A percentile compares a stretch with the other conserved stretches of the same genome.
phyloP scores from a whole-genome alignment of 2,329 filamentous ascomycete species.

The Gaeumannomyces sp. region DNA sequence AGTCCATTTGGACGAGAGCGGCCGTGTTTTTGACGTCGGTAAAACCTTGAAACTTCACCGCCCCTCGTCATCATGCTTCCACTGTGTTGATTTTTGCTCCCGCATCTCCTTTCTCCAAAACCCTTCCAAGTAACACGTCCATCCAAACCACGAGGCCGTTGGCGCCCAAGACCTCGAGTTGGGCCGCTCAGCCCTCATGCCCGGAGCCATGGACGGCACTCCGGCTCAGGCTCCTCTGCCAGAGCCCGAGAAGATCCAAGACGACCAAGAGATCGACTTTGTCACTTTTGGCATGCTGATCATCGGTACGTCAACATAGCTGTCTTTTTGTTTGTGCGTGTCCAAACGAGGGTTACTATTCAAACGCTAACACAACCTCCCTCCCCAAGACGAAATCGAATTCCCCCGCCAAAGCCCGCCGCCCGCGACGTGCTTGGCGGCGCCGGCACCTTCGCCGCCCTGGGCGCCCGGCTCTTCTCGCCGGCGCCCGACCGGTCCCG shows the following conservation, averaged over 20 bases:
- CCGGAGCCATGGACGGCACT: not conserved
- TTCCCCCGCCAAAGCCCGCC: slow-evolving; percentile 62
- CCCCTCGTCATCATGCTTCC: not conserved
- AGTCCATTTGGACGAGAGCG: not conserved
- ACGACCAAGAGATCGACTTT: slow-evolving; percentile 50
- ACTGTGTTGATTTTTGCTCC: not conserved
- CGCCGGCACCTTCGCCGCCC: slow-evolving; percentile 76
- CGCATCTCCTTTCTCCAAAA: not conserved
- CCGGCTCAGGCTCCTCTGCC: not conserved
- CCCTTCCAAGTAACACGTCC: not conserved
- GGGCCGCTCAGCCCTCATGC: not conserved
- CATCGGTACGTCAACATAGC: slow-evolving; percentile 46
- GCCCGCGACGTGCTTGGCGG: slow-evolving; percentile 79
- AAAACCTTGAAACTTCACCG: not conserved
- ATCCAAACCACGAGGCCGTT: not conserved
- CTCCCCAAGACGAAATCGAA: slow-evolving; percentile 75
- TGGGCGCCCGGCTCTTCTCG: slow-evolving; percentile 85
- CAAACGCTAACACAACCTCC: slow-evolving; percentile 14
- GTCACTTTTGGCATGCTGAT: slow-evolving; percentile 70
- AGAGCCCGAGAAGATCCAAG: slow-evolving; percentile 11
- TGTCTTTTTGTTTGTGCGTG: not conserved
- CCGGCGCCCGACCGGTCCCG: slow-evolving; percentile 52
- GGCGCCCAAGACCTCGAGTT: not conserved
- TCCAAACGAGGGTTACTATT: not conserved
- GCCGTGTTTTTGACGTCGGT: not conserved